Base-by-base conservation (phyloP, 1,284 basidiomycete species). In the Somion occarium region DNA sequence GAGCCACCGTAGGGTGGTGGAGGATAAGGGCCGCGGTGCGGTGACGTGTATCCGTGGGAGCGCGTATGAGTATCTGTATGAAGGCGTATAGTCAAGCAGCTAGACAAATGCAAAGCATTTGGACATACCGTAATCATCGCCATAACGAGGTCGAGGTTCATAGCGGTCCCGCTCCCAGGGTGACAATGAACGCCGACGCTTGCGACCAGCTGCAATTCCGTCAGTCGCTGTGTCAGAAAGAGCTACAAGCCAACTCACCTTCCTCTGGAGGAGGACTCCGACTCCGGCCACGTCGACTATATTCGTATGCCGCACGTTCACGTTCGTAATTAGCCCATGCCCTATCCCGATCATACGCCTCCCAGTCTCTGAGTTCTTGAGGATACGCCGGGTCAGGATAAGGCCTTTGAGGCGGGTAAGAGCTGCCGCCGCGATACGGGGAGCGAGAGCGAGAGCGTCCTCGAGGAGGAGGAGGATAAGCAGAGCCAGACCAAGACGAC, bases 141-240 rank as follows among this genome's bases (percentile, higher is more conserved):
- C 80, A 63, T 88, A 91, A 44, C 89, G 79, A 42, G 88, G 88
- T 44, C 89, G 77, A 46, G 88, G 85, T 53, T 91, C 88, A 61
- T 83, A 91, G 49, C 88, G 73, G 51, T 88, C 87, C 54, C 84
- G 74, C 62, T 91, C 88, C 57, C 83, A 87, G n/a, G 91, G 91
- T n/a, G 91, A 93, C 55, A 80, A 69, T 18, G 91, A 93, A 51
- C 91, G 79, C 55, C 89, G 84, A 51, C 91, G 83, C 69, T 94
- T 94, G 53, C 91, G 80, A 56, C 74, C 79, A 66, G 67, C 74
- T 82, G 59, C 37, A 59, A 46, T 47, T 55, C 44, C 51, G 56
- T 45, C n/a, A 46, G 39, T 55, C 41, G 39, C 42, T 25, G 50
- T 26, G 48, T 27, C 44, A 23, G 20, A 45, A 46, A 15, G 34